These are phyloP conservation scores for Diplogelasinospora grovesii DNA, from an alignment of 495 filamentous ascomycete genomes.

Conservation along the genomic window DNA sequence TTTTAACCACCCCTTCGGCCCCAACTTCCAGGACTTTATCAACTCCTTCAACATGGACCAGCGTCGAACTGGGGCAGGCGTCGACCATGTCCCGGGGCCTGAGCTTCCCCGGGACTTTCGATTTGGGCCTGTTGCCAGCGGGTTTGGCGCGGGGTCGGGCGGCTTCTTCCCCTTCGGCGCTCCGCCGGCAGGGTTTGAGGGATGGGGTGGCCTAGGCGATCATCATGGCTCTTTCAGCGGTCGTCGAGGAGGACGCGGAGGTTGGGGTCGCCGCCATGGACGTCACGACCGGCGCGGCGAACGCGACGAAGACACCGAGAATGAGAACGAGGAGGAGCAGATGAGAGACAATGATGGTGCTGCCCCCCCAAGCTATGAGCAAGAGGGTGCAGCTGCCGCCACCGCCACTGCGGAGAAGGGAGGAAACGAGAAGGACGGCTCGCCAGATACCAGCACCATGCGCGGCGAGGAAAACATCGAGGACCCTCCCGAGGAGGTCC, in stretches of 20 bases:
- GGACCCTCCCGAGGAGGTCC: conserved; percentile 22
- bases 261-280: not conserved
- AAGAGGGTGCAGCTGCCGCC: not conserved
- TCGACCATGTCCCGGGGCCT: conserved; percentile 24
- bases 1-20: too few species aligned
- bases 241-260: conserved; percentile 2
- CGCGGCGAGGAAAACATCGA: conserved; percentile 4
- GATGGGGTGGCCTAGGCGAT: conserved; percentile 20
- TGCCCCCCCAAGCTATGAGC: too few species aligned
- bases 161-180: conserved; percentile 13
- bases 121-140: conserved; percentile 14
- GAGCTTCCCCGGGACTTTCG: conserved; percentile 19
- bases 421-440: conserved; percentile 11
- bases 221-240: conserved; percentile 13
- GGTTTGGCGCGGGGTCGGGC: conserved; percentile 20
- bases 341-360: too few species aligned
- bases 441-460: conserved; percentile 10
- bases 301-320: too few species aligned
- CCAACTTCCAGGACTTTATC: conserved; percentile 28
- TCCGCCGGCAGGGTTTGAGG: conserved; percentile 1
- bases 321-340: too few species aligned
- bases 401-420: not conserved
- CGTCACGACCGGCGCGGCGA: not conserved
- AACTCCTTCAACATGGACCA: conserved; percentile 16
- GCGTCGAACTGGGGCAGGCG: conserved; percentile 18